phyloP scores from a whole-genome alignment of 192 early-diverging fungal genomes.

The Coemansia sp. region DNA sequence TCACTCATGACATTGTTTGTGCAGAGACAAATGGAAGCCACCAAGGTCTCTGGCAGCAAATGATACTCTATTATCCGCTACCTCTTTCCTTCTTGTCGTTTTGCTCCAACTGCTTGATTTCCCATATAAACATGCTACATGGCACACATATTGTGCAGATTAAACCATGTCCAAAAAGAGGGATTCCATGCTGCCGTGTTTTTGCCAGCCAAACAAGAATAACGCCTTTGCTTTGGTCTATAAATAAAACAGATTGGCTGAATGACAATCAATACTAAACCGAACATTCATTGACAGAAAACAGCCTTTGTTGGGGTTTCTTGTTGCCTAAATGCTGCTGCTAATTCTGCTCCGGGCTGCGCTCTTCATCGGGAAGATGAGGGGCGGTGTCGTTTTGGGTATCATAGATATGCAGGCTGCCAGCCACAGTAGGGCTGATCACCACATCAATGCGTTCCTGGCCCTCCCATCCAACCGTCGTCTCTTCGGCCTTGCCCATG shows the following conservation, averaged over 20 bases:
- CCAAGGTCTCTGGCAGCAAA: neutral
- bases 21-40: neutral
- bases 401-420: conserved; percentile 34
- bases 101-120: neutral
- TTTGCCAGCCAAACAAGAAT: no score
- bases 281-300: neutral
- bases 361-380: neutral
- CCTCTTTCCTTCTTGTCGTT: neutral
- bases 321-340: neutral
- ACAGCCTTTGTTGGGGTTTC: neutral
- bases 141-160: neutral
- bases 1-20: neutral
- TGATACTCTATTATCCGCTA: neutral
- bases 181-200: neutral
- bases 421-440: conserved; percentile 30
- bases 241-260: neutral
- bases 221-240: neutral
- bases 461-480: conserved; percentile 29
- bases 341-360: neutral
- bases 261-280: neutral
- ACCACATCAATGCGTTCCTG: conserved; percentile 42
- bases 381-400: conserved; percentile 36
- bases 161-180: neutral
- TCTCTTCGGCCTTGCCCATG: conserved; percentile 44
- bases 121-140: no score